These are phyloP conservation scores for Eutypa lata DNA, from an alignment of 2,329 filamentous ascomycete genomes.

Conservation along the genomic window DNA sequence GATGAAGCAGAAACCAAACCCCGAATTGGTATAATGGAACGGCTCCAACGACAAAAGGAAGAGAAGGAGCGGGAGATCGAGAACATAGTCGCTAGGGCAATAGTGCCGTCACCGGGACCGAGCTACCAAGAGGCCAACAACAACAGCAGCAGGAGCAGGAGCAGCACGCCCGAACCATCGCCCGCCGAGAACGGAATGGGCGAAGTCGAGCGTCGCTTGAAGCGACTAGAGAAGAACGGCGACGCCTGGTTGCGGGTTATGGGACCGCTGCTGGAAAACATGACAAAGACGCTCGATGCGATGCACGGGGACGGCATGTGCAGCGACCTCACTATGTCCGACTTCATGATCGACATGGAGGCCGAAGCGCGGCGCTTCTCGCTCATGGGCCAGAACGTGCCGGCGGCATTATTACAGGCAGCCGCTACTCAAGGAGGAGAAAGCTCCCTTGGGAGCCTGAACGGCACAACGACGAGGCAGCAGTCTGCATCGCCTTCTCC, in stretches of 20 bases:
- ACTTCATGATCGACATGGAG: neutral
- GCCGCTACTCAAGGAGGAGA: neutral
- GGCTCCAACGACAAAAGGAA: constrained; percentile 13
- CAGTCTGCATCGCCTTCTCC: neutral
- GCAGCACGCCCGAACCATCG: neutral
- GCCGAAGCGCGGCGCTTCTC: neutral
- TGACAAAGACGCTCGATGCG: constrained; percentile 16
- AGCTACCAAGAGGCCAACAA: neutral
- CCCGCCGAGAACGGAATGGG: constrained; percentile 2
- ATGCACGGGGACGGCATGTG: constrained; percentile 10
- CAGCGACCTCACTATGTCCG: neutral
- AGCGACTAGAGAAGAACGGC: constrained; percentile 13
- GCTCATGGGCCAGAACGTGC: neutral
- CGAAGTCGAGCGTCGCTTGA: constrained; percentile 14
- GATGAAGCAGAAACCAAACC: neutral
- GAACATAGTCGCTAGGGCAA: constrained; percentile 11
- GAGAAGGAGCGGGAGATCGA: constrained; percentile 16
- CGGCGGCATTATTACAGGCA: neutral
- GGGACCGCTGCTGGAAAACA: constrained; percentile 13
- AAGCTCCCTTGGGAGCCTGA: no score
- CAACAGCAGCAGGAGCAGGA: neutral
- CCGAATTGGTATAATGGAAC: constrained; percentile 10
- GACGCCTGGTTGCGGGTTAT: constrained; percentile 17
- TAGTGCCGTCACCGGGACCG: neutral
- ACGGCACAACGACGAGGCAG: neutral